phyloP scores from a whole-genome alignment of 1,139 yeast species.

The Yamadazyma spencermartinsiae region DNA sequence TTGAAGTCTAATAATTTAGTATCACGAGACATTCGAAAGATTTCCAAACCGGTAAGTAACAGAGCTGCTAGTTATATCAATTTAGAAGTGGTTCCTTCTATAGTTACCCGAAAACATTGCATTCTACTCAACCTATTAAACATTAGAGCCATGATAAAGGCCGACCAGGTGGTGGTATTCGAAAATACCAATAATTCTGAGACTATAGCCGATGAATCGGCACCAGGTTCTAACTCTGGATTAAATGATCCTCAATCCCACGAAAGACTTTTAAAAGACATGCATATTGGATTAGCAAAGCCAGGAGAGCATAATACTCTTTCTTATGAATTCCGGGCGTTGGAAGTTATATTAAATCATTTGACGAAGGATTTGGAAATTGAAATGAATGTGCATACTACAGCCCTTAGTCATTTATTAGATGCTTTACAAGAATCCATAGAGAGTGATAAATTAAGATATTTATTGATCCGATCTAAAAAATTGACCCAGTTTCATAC shows the following conservation, averaged over 20 bases:
- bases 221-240: constrained; percentile 20
- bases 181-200: neutral
- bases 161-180: constrained; percentile 41
- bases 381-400: constrained; percentile 46
- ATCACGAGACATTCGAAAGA: constrained; percentile 44
- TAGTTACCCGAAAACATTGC: constrained; percentile 36
- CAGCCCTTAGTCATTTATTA: constrained; percentile 39
- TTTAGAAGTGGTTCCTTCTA: constrained; percentile 45
- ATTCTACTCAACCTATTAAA: constrained; percentile 43
- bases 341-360: constrained; percentile 43
- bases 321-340: constrained; percentile 47
- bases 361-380: constrained; percentile 40
- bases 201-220: constrained; percentile 22
- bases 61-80: constrained; percentile 21
- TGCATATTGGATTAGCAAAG: constrained; percentile 28
- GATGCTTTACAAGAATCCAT: constrained; percentile 41
- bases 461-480: constrained; percentile 43
- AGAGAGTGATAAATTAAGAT: constrained; percentile 40
- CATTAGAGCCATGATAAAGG: constrained; percentile 42
- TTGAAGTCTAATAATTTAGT: constrained; percentile 37
- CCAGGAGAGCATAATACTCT: constrained; percentile 24
- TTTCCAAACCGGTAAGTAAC: constrained; percentile 21
- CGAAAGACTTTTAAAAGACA: constrained; percentile 33
- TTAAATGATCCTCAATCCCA: constrained; percentile 40
- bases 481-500: constrained; percentile 47